Evolutionary conservation across 2,329 filamentous ascomycete genomes (phyloP).

Genomic region (Ciborinia camelliae): DNA sequence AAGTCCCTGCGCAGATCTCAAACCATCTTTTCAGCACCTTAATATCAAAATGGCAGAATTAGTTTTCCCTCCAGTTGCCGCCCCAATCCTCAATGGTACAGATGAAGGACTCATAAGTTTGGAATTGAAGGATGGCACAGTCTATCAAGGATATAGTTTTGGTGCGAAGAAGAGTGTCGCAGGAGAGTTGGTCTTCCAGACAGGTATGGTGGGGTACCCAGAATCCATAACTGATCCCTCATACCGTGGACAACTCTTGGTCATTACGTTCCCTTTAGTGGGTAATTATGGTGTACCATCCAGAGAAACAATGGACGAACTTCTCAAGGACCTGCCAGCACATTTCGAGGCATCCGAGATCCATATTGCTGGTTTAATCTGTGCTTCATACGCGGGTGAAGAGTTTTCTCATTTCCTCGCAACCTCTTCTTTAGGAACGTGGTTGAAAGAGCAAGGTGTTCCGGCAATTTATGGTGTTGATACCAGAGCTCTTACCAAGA

Average conservation of each 20-base stretch:
- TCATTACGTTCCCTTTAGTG: constrained; percentile 91
- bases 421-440: constrained; percentile 82
- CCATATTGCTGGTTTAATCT: constrained; percentile 87
- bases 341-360: constrained; percentile 93
- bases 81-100: constrained; percentile 26
- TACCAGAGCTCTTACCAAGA: constrained; percentile 89
- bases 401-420: constrained; percentile 95
- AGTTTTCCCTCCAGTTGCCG: constrained; percentile 29
- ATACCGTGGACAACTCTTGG: constrained; percentile 88
- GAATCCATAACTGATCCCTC: constrained; percentile 88
- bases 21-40: neutral
- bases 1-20: constrained; percentile 1
- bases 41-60: constrained; percentile 21
- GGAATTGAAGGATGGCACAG: constrained; percentile 86
- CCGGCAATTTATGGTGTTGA: constrained; percentile 95
- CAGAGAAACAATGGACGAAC: constrained; percentile 76
- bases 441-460: constrained; percentile 93
- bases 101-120: constrained; percentile 72
- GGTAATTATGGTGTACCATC: constrained; percentile 98
- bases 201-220: constrained; percentile 97
- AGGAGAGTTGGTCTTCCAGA: constrained; percentile 98
- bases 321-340: constrained; percentile 81
- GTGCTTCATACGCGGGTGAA: constrained; percentile 89
- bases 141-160: constrained; percentile 95
- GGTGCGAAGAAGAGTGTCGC: constrained; percentile 91